Evolutionary conservation across 345 rosid species (phyloP), one percentile per base, ranked within the genome.

Genomic region (Syzygium aqueum): DNA sequence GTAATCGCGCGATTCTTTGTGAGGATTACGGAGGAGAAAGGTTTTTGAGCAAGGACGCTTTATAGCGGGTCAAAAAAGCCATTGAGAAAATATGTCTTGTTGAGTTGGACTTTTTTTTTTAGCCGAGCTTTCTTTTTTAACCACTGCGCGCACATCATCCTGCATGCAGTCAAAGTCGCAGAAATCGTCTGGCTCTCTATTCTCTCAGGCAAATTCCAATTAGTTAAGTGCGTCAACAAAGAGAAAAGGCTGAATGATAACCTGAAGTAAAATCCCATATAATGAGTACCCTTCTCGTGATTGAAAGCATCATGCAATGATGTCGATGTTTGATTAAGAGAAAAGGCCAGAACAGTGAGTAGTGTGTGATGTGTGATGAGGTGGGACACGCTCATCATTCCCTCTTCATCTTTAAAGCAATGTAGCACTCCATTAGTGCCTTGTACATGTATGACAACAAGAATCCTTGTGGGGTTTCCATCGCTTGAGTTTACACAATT

Each of bases 161-260:
- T 84, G 61, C 86, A 40, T 89, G 86, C 87, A 51, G 88, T 89
- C 90, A 89, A 91, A 91, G 90, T 89, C 91, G 73, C 54, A 88
- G 49, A 89, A 83, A 86, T 85, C 90, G 87, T 89, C 92, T 51
- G 54, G 49, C 37, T 37, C 82, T 40, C 82, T 37, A 40, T 73
- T 73, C 49, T 73, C 11, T 40, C 27, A 22, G 37, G 23, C 82
- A 40, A 21, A 73, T 37, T 73, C 49, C 82, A 73, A 73, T 37
- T 33, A 19, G 82, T 37, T 73, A 33, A 73, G 37, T 73, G 49
- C 82, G 82, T 73, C 82, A 73, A 73, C 49, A 73, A 73, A 73
- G 82, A 37, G 82, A 37, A 19, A 73, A 37, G 82, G 82, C 49
- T 73, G 82, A 73, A 73, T 73, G 82, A 73, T 73, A 33, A 73